Base-by-base conservation (phyloP, 805 yeast genomes). In the Tetrapisispora pingtungensis region DNA sequence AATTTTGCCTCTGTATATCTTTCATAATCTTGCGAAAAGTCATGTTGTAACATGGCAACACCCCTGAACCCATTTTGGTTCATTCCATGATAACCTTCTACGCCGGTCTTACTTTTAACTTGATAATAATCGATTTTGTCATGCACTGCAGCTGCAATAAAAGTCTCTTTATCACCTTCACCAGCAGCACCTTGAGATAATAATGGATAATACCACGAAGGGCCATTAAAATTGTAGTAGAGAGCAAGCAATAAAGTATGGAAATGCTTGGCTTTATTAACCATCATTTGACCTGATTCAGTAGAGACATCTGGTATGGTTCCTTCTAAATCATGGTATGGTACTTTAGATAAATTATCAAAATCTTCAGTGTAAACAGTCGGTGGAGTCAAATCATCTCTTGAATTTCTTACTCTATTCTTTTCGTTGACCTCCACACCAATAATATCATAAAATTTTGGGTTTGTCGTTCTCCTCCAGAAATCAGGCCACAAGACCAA, bases 381-480 rank as follows among this genome's bases (percentile, higher is more conserved):
- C 40, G 40, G 48, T 43, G 70, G 70, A 5, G 67, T 49, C 26
- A 56, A 59, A 58, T 51, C 57, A 59, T 53, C 72, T 51, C 61
- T 51, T 18, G 55, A 50, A 41, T 57, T 52, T 61, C 75, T 48
- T 46, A 66, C 66, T 19, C 62, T 67, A 42, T 51, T 66, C 46
- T 49, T 66, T 38, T 57, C 53, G 26, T 74, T 71, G 1, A 78
- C 66, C 41, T 65, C 52, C 13, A 78, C 66, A 2, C 78, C 84
- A 0, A 85, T 85, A 50, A 86, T 78, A 27, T 76, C 74, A 61
- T 82, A 86, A 54, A 74, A 81, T 33, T 66, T 65, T 6, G 95
- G 95, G 1, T 84, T 75, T 1, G 89, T 84, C 7, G 89, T 78
- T 51, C 95, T 72, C 61, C 81, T 75, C 95, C 95, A 86, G 61